Percentiles rank a stretch among this genome's conserved stretches.
Evolutionary conservation across 495 filamentous ascomycete genomes (phyloP).

Genomic region (Neurospora sublineolata): DNA sequence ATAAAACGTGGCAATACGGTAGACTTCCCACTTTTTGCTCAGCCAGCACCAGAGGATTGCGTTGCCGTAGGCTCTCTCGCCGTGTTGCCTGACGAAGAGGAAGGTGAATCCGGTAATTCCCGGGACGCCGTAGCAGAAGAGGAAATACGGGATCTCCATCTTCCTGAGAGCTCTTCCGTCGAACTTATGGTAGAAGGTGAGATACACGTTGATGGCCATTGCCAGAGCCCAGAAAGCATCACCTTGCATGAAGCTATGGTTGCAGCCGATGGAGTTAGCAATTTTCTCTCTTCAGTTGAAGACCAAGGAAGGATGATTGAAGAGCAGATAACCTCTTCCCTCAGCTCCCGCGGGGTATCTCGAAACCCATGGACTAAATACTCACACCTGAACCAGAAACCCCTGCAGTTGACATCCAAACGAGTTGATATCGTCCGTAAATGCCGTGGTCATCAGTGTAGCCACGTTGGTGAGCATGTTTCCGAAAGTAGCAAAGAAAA

Average conservation of each 20-base stretch:
- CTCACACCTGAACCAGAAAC: slow-evolving; percentile 61
- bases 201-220: slow-evolving; percentile 82
- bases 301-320: not conserved
- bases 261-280: not conserved
- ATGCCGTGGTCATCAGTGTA: slow-evolving; percentile 56
- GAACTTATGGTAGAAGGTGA: slow-evolving; percentile 74
- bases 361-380: not conserved
- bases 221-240: slow-evolving; percentile 72
- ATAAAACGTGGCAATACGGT: slow-evolving; percentile 70
- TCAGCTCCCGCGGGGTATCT: not conserved
- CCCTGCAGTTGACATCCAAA: slow-evolving; percentile 64
- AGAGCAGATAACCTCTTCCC: not conserved
- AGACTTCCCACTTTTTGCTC: slow-evolving; percentile 48
- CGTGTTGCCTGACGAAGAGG: slow-evolving; percentile 44
- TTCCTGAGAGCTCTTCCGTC: slow-evolving; percentile 51
- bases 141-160: slow-evolving; percentile 62
- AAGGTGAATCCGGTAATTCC: slow-evolving; percentile 57
- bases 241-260: slow-evolving; percentile 58
- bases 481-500: slow-evolving; percentile 77
- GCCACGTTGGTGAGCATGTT: slow-evolving; percentile 74
- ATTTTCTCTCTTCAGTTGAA: not conserved
- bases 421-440: slow-evolving; percentile 33
- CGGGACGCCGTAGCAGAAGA: slow-evolving; percentile 66
- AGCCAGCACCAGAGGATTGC: slow-evolving; percentile 87
- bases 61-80: slow-evolving; percentile 57